phyloP scores from a whole-genome alignment of 768 basidiomycete species.

The Macrolepiota dolichaula region DNA sequence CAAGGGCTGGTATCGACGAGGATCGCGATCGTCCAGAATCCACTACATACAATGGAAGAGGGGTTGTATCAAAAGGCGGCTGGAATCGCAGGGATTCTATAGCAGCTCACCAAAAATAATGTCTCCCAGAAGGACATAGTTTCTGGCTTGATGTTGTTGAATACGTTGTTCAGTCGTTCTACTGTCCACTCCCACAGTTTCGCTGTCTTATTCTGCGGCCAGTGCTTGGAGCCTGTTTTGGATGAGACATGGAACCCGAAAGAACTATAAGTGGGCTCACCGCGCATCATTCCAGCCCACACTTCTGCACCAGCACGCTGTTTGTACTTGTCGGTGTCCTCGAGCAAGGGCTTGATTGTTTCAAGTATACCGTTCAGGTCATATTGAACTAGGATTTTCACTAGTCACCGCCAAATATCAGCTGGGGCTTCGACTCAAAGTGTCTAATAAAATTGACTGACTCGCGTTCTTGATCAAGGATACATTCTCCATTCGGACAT shows the following conservation, averaged over 20 bases:
- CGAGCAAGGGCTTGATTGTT: conserved; percentile 58
- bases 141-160: conserved; percentile 80
- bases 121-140: conserved; percentile 75
- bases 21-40: conserved; percentile 68
- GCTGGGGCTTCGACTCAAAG: background rate
- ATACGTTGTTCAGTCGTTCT: conserved; percentile 57
- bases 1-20: conserved; percentile 68
- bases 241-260: background rate
- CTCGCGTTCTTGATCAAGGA: conserved; percentile 38
- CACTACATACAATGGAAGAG: conserved; percentile 29
- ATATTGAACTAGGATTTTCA: conserved; percentile 59
- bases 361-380: conserved; percentile 50
- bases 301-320: conserved; percentile 73
- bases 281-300: conserved; percentile 71
- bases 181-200: conserved; percentile 73
- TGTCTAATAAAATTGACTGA: conserved; percentile 15
- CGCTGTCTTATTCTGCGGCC: conserved; percentile 53
- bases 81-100: background rate
- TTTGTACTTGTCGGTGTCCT: conserved; percentile 75
- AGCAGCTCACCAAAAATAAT: conserved; percentile 48
- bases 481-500: conserved; percentile 52
- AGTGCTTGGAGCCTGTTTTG: conserved; percentile 74
- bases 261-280: conserved; percentile 30
- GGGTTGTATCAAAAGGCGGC: background rate
- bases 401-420: conserved; percentile 30